These are phyloP conservation scores for Parachaetomium inaequale DNA, from an alignment of 495 filamentous ascomycete species.

Conservation along the genomic window DNA sequence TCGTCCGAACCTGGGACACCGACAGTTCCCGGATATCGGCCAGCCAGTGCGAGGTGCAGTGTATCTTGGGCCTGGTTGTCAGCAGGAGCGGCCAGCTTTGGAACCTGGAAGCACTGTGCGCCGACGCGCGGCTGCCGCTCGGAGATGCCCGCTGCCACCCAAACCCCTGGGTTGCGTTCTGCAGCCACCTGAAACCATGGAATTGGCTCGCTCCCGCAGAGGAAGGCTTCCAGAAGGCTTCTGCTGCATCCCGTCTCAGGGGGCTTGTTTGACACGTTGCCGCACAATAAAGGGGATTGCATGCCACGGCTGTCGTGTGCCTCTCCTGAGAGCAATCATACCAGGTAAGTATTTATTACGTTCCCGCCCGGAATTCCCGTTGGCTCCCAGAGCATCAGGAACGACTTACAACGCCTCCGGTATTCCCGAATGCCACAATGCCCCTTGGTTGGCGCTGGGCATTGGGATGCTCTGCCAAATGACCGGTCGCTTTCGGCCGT, in stretches of 20 bases:
- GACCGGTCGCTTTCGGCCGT: not conserved
- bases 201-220: not conserved
- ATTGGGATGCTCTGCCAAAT: not conserved
- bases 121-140: not conserved
- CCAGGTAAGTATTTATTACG: too few species aligned
- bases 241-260: not conserved
- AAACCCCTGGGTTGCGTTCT: not conserved
- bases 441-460: not conserved
- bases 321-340: too few species aligned
- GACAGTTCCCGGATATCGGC: not conserved
- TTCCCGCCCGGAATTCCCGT: not conserved
- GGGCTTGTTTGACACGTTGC: not conserved
- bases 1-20: not conserved
- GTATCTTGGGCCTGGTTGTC: not conserved
- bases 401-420: not conserved
- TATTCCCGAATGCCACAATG: not conserved
- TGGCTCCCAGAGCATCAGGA: not conserved
- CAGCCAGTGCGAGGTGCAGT: not conserved
- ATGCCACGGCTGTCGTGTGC: not conserved
- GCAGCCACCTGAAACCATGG: slow-evolving; percentile 3
- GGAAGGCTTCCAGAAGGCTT: slow-evolving; percentile 13
- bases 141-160: slow-evolving; percentile 7
- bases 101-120: not conserved
- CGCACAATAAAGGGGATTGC: slow-evolving; percentile 1
- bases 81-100: not conserved